Evolutionary conservation across 2,329 filamentous ascomycete genomes (phyloP).

Genomic region (Aureobasidium sp.): DNA sequence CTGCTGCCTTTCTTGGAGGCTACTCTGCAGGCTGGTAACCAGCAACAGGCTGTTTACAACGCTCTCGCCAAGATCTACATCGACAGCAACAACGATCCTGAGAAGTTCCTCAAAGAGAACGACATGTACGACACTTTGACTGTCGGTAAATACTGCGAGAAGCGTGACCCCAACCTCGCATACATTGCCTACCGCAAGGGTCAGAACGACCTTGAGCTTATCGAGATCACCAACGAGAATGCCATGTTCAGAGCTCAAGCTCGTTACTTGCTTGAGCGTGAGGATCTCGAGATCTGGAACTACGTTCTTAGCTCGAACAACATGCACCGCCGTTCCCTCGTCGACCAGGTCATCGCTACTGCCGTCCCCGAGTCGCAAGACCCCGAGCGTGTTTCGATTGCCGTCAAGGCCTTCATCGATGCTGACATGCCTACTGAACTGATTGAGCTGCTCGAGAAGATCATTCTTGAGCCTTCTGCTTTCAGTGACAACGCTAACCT

Average conservation of each 20-base stretch:
- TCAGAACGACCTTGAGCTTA: conserved; percentile 92
- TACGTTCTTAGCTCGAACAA: conserved; percentile 97
- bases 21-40: conserved; percentile 80
- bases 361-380: conserved; percentile 90
- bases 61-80: conserved; percentile 99
- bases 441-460: conserved; percentile 97
- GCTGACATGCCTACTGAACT: conserved; percentile 88
- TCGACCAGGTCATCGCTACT: conserved; percentile 93
- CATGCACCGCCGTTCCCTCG: conserved; percentile 82
- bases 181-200: conserved; percentile 95
- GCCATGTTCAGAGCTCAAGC: conserved; percentile 99
- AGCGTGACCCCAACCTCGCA: conserved; percentile 91
- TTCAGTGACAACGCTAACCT: conserved; percentile 97
- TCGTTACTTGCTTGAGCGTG: conserved; percentile 85
- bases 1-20: conserved; percentile 93
- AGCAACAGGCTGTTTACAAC: conserved; percentile 95
- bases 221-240: conserved; percentile 98
- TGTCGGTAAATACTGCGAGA: conserved; percentile 98
- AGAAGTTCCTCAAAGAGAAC: conserved; percentile 96
- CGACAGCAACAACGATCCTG: conserved; percentile 95
- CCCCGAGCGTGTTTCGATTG: conserved; percentile 88
- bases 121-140: conserved; percentile 88
- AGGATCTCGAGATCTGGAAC: conserved; percentile 83
- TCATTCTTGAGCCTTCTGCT: conserved; percentile 96
- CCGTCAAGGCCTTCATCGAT: conserved; percentile 86